Base-by-base conservation (phyloP, 345 rosid species). In the Pistacia vera region DNA sequence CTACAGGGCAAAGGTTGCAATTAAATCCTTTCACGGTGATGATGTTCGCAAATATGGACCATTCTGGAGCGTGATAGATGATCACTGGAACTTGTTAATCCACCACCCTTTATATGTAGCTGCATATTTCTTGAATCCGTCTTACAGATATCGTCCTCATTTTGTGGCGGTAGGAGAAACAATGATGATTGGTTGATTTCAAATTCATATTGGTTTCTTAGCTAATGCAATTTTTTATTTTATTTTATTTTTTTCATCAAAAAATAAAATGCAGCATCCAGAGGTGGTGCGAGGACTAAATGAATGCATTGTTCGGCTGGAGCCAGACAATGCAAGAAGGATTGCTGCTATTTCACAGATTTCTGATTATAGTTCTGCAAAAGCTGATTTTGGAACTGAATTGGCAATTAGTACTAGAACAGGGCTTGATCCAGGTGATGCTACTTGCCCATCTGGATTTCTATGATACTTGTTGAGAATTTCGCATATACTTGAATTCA, bases 371-470 rank as follows among this genome's bases (percentile, higher is more conserved):
- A 80, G 69, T 71, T 78, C 82, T 63, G 87, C 87, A 22, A 84
- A 84, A 80, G 87, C 84, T 52, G 85, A 82, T 78, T 85, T 85
- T 64, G 88, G 88, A 69, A 84, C 87, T 44, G 87, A 81, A 66
- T 78, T 84, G 81, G 87, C 87, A 10, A 68, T 82, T 35, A 80
- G 80, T 56, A 82, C 87, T n/a, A 86, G 87, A 84, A 67, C 63
- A 49, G 89, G 80, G 75, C 85, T 86, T 35, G 86, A 80, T 76
- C 87, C 89, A 82, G 87, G 89, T 86, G 69, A 77, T 74, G 60
- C 11, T 62, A 67, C 57, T 68, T 7, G 72, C 5, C n/a, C 16
- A n/a, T 14, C 57, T 54, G 18, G 57, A 55, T 44, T 58, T 66
- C 46, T 65, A 4, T 46, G 52, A 65, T 52, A 44, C 51, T 56